Evolutionary conservation across 2,329 filamentous ascomycete species (phyloP), one percentile per base, ranked within the genome.

Genomic region (Colletotrichum abscissum): DNA sequence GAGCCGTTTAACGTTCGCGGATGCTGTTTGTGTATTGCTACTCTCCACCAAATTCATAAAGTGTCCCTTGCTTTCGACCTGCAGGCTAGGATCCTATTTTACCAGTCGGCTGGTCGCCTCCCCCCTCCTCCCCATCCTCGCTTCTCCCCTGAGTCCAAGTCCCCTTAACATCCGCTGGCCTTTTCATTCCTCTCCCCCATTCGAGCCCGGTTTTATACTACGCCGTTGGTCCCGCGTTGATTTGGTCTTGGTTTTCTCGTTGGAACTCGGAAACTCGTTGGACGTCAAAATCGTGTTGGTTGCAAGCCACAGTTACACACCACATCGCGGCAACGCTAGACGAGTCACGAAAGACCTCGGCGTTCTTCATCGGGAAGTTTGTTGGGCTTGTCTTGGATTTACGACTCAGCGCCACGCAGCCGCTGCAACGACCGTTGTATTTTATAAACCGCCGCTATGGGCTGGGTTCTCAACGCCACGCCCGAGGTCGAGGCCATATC

Each of bases 381-480:
- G 42, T 49, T 49, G 42, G 42, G 4, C 3, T 49, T 49, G 42
- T 49, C 42, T 49, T 49, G 42, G 19, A n/a, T 49, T 49, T 49
- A 9, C 42, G 42, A 22, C 19, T 49, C 42, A 49, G 22, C 54
- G 54, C 26, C 54, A 56, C 26, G 22, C 22, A 56, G 24, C 24
- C 24, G 26, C 22, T 56, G 54, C 12, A 11, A 7, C 54, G 7
- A n/a, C 26, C 24, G 54, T 19, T 42, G 1, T 19, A 35, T 35
- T 42, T 8, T 28, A 16, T 7, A 19, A 35, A 24, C 12, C 24
- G 7, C 75, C 69, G 78, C 59, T 24, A 89, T 88, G 87, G 82
- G 80, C 69, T 89, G 87, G 87, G 87, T 90, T 58, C 76, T 84
- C 56, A 84, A 89, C 80, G 87, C 85, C 63, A 80, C 85, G 8